Base-by-base conservation (phyloP, 129 eudicot species). In the Centella asiatica region DNA sequence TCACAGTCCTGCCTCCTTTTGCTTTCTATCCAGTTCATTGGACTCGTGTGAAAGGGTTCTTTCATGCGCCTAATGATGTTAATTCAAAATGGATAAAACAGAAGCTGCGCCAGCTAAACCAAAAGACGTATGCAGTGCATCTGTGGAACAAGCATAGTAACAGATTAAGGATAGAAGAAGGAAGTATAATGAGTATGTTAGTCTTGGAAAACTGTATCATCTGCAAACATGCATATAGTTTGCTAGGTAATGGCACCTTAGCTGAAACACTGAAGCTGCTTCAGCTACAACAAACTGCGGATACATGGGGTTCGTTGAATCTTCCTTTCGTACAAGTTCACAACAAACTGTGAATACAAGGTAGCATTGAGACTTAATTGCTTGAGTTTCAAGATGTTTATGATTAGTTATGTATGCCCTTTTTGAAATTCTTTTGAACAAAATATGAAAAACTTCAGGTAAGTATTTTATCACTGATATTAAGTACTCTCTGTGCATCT, bases 11-110 rank as follows among this genome's bases (percentile, higher is more conserved):
- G 70, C 83, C 95, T 18, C 87, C 83, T 0, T 44, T 72, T 70
- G 90, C 85, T 29, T 90, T 90, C 60, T 90, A 90, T 69, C 97
- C 90, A 44, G 94, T 90, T 22, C 78, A 65, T 11, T 90, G 97
- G 97, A 73, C 47, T 4, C 54, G 73, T 31, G 76, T 90, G 4
- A 64, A 46, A 17, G 74, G 84, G 22, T 58, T 77, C 53, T 92
- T 87, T 48, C 28, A 8, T 33, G 70, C 76, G 51, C 86, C 96
- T 22, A 67, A 51, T 27, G 58, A 40, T 36, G 76, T 8, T 13
- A 65, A 71, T 27, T 34, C 45, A 19, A 82, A 34, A 76, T 84
- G 95, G 96, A 81, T 73, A 37, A 69, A 80, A 22, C 78, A 77
- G 1, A 81, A 84, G 75, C 65, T 80, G 68, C 31, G 57, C n/a